phyloP scores from a whole-genome alignment of 1,284 basidiomycete genomes.

The Ganoderma sinense region DNA sequence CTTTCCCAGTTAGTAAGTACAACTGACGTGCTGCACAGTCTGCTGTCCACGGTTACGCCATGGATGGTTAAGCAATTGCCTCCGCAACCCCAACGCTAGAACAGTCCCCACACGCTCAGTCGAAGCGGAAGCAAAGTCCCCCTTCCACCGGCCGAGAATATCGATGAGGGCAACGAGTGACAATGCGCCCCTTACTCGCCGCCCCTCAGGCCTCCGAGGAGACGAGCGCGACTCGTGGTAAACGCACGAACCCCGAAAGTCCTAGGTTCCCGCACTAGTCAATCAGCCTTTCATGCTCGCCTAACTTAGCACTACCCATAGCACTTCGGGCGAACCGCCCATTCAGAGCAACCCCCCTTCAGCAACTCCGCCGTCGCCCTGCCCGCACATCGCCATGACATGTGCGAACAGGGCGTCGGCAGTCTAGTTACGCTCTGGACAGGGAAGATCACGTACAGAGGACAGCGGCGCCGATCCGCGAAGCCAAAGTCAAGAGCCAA shows the following conservation, averaged over 20 bases:
- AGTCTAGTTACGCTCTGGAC: background rate
- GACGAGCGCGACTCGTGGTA: background rate
- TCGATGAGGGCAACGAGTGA: background rate
- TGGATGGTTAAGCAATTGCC: background rate
- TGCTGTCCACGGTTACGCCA: background rate
- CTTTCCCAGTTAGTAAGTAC: background rate
- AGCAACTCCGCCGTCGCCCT: background rate
- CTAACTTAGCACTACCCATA: background rate
- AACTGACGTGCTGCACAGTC: background rate
- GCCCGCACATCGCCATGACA: background rate
- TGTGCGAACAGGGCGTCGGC: background rate
- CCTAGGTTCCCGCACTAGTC: background rate
- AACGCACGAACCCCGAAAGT: background rate
- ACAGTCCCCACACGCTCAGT: background rate
- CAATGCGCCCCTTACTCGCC: background rate
- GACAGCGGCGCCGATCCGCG: background rate
- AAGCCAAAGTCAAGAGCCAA: background rate
- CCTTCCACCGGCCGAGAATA: background rate
- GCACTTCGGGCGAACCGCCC: background rate
- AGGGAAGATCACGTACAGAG: background rate
- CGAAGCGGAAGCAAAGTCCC: background rate
- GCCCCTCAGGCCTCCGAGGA: background rate
- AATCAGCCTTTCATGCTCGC: background rate
- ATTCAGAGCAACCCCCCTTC: no score
- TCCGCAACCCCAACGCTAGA: background rate